Base-by-base conservation (phyloP, 2,329 filamentous ascomycete genomes). In the Magnaporthiopsis rhizophila region DNA sequence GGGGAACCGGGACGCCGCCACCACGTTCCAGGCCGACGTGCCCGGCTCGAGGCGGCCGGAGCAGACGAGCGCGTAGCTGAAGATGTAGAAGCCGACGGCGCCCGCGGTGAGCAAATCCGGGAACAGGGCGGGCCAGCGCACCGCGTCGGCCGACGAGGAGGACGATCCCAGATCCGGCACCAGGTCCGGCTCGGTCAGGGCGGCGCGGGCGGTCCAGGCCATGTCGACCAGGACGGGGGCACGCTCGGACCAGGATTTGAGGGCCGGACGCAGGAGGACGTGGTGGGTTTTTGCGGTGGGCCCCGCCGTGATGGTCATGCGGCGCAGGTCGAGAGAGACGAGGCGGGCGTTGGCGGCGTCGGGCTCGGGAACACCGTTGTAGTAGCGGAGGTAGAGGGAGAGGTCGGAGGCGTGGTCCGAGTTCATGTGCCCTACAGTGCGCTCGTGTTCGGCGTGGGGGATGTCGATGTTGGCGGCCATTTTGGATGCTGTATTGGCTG, bases 361-460 rank as follows among this genome's bases (percentile, higher is more conserved):
- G 21, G 65, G 59, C 26, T 79, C 77, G 62, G 88, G 83, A 59
- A 91, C 79, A 21, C 80, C 75, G 72, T 79, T 81, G 78, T 87
- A 92, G 75, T 92, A 85, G 68, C 87, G 87, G n/a, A 96, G 84
- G 76, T 93, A 96, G 72, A 89, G 83, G 65, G 84, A 79, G 62
- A 97, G 86, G 65, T 91, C 91, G 69, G 86, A 83, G 62, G 82
- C 79, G 77, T 97, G 94, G 75, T 94, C 89, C 58, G 80, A 79
- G 78, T 97, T 97, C 91, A 97, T 95, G 80, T 97, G 93, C 45
- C 81, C 81, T 72, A 94, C 84, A 74, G 92, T 72, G 65, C 67
- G 66, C 56, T 59, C 57, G 62, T 63, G 62, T 36, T 63, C 62
- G 21, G 56, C 32, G 32, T 36, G 53, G 28, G 62, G 62, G 36